These are phyloP conservation scores for Ceratopteris richardii DNA, from an alignment of 75 land plant genomes.

Conservation along the genomic window DNA sequence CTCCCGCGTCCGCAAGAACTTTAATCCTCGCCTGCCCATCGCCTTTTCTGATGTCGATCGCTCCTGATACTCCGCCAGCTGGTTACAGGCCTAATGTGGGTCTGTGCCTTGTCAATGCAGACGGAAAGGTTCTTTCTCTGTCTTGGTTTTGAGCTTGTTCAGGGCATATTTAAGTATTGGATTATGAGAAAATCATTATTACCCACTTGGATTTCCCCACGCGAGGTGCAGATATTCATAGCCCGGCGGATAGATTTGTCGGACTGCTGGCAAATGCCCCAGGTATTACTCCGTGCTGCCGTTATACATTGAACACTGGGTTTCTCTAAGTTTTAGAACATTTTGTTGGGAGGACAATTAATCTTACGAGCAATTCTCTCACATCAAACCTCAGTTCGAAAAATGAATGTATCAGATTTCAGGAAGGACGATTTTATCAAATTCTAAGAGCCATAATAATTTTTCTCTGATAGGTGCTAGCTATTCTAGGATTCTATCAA, in stretches of 20 bases:
- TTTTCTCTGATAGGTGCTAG: too few species aligned
- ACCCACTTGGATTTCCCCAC: background rate
- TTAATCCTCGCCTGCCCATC: background rate
- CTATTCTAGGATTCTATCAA: too few species aligned
- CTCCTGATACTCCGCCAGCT: slow-evolving; percentile 37
- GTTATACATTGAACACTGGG: background rate
- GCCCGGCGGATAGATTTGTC: slow-evolving; percentile 81
- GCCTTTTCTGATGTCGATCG: background rate
- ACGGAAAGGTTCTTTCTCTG: slow-evolving; percentile 39
- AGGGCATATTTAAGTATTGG: background rate
- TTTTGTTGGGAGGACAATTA: too few species aligned
- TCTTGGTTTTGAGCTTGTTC: background rate
- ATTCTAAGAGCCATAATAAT: too few species aligned
- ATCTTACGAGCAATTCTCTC: too few species aligned
- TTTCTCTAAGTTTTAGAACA: background rate
- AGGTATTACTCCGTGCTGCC: slow-evolving; percentile 45
- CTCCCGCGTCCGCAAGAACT: background rate
- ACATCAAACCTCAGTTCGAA: too few species aligned
- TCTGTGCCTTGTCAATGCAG: slow-evolving; percentile 65
- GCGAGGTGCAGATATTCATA: slow-evolving; percentile 54
- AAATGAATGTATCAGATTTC: too few species aligned
- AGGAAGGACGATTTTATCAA: too few species aligned
- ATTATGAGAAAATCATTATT: background rate
- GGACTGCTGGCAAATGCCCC: slow-evolving; percentile 94
- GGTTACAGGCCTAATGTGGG: slow-evolving; percentile 84